These are phyloP conservation scores for Aspergillus aculeatus DNA, from an alignment of 2,329 filamentous ascomycete genomes.

Conservation along the genomic window DNA sequence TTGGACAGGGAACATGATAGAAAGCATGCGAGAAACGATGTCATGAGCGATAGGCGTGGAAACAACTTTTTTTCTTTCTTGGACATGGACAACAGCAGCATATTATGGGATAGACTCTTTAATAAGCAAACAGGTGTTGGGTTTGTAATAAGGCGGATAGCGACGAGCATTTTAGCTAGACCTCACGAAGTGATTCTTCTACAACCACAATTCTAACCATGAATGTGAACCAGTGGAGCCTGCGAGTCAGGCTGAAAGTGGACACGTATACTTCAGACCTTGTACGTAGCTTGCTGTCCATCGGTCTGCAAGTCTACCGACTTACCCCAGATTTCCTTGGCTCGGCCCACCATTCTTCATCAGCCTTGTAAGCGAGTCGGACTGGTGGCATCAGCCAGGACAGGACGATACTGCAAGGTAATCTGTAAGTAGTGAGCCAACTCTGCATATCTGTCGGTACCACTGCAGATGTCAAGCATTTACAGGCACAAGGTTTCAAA, in stretches of 20 bases:
- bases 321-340: not conserved
- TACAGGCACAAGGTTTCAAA: too few relatives aligned
- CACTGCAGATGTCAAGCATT: too few relatives aligned
- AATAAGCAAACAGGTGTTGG: conserved; percentile 1
- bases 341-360: not conserved
- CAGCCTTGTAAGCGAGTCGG: not conserved
- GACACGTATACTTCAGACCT: too few relatives aligned
- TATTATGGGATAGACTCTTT: conserved; percentile 6
- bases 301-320: not conserved
- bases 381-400: not conserved
- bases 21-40: not conserved
- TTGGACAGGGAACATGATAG: not conserved
- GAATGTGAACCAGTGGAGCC: too few relatives aligned
- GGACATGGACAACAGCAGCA: not conserved
- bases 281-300: not conserved
- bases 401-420: not conserved
- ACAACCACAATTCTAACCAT: too few relatives aligned
- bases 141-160: conserved; percentile 1
- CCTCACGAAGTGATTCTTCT: not conserved
- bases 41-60: conserved; percentile 2
- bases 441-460: too few relatives aligned
- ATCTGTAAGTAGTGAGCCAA: too few relatives aligned
- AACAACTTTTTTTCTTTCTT: not conserved
- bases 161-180: not conserved
- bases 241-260: too few relatives aligned